Conservation (phyloP, 331 rosid genomes). For the Quercus phellos region DNA sequence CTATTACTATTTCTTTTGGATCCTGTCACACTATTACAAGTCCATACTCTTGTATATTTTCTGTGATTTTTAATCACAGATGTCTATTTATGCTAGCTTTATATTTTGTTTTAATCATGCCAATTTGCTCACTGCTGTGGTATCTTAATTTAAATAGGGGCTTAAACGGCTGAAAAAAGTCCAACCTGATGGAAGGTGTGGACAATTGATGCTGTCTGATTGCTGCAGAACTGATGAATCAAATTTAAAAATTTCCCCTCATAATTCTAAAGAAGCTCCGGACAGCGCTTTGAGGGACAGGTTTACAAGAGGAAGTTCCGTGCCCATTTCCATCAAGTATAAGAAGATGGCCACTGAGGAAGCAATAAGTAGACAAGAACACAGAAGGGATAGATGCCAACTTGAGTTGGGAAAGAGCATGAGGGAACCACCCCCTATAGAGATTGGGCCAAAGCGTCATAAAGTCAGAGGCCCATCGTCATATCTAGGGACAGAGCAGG, state of each 20-base stretch:
- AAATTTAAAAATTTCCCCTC: constrained; percentile 34
- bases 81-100: background rate
- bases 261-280: constrained; percentile 36
- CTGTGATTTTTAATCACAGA: no score
- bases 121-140: background rate
- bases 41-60: background rate
- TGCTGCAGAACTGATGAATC: constrained; percentile 48
- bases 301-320: constrained; percentile 41
- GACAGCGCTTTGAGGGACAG: constrained; percentile 39
- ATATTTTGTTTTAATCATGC: background rate
- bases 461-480: constrained; percentile 77
- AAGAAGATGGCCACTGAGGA: constrained; percentile 59
- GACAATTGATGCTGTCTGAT: constrained; percentile 28
- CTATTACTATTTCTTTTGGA: background rate
- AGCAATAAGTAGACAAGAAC: constrained; percentile 46
- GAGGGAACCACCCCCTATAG: constrained; percentile 48
- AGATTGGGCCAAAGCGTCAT: constrained; percentile 65
- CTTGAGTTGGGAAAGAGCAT: constrained; percentile 30
- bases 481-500: constrained; percentile 54
- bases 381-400: constrained; percentile 50
- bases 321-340: constrained; percentile 60
- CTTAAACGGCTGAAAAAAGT: constrained; percentile 71
- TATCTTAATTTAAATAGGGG: constrained; percentile 41
- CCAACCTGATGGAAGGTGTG: constrained; percentile 47
- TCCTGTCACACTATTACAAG: background rate